Conservation (phyloP, 306 rosid species). For the Cyamopsis tetragonoloba region DNA sequence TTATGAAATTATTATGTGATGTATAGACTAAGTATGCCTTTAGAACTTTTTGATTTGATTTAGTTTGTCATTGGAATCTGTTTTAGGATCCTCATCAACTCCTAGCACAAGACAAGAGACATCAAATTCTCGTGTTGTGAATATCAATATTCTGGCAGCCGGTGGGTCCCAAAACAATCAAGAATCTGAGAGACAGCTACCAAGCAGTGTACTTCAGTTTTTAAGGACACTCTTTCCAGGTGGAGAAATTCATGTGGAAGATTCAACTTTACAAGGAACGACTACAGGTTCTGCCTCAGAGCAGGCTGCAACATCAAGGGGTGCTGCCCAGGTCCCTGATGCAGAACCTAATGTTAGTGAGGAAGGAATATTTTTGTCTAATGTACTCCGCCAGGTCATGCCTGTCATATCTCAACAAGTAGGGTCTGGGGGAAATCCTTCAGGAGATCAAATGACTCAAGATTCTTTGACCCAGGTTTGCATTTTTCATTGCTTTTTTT, state of each 20-base stretch:
- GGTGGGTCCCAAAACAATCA: conserved; percentile 60
- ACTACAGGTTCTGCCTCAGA: conserved; percentile 38
- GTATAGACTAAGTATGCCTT: conserved; percentile 1
- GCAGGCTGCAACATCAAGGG: conserved; percentile 50
- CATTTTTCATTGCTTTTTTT: conserved; percentile 12
- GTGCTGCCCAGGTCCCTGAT: conserved; percentile 39
- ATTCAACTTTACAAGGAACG: conserved; percentile 54
- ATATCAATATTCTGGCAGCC: conserved; percentile 65
- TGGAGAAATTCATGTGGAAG: conserved; percentile 88
- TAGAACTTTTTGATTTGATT: not conserved
- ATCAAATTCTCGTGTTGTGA: conserved; percentile 50
- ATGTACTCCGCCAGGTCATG: conserved; percentile 72
- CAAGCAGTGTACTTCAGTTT: conserved; percentile 53
- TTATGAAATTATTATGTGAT: not conserved
- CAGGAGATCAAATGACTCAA: conserved; percentile 35
- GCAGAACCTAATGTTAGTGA: conserved; percentile 62
- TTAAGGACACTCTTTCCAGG: conserved; percentile 71
- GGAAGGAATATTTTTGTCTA: conserved; percentile 81
- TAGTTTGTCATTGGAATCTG: conserved; percentile 21
- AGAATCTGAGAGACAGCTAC: conserved; percentile 75
- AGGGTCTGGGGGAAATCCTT: conserved; percentile 44
- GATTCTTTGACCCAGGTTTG: conserved; percentile 59
- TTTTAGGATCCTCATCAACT: conserved; percentile 48
- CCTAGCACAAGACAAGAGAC: conserved; percentile 47
- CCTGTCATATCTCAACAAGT: conserved; percentile 65